phyloP scores from a whole-genome alignment of 208 protist genomes.

The Acanthamoeba castellanii region DNA sequence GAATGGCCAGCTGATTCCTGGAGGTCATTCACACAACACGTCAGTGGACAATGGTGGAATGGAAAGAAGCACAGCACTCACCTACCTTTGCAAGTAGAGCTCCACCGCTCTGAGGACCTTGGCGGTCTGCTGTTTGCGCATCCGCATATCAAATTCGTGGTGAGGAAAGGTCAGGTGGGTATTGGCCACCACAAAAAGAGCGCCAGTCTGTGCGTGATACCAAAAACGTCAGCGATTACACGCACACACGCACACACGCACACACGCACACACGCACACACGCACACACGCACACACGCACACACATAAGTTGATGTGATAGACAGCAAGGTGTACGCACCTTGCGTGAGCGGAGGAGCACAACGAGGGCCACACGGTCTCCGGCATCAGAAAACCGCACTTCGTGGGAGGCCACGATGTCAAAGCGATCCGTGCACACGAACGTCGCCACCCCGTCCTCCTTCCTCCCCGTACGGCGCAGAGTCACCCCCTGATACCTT shows the following conservation, averaged over 20 bases:
- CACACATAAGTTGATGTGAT: not conserved
- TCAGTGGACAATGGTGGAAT: not conserved
- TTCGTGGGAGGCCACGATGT: slow-evolving; percentile 31
- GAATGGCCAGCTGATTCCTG: slow-evolving; percentile 15
- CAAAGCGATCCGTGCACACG: slow-evolving; percentile 28
- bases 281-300: not conserved
- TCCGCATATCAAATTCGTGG: not conserved
- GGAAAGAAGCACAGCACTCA: not conserved
- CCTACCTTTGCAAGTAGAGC: slow-evolving; percentile 8
- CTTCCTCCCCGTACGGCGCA: slow-evolving; percentile 52
- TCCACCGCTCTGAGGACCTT: slow-evolving; percentile 31
- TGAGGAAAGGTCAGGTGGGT: slow-evolving; percentile 72
- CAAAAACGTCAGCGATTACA: not conserved
- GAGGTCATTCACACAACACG: not conserved
- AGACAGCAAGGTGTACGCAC: not conserved
- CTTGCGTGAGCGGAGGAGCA: slow-evolving; percentile 22
- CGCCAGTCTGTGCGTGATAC: not conserved
- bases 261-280: too few species aligned
- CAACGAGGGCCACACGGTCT: slow-evolving; percentile 17
- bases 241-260: not conserved
- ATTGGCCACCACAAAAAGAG: slow-evolving; percentile 67
- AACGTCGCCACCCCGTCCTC: slow-evolving; percentile 70
- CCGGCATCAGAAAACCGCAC: slow-evolving; percentile 7
- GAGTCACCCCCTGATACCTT: slow-evolving; percentile 42
- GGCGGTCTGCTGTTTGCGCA: slow-evolving; percentile 52